Base-by-base conservation (phyloP, 495 filamentous ascomycete genomes). In the Sabuloglossum arenarium region DNA sequence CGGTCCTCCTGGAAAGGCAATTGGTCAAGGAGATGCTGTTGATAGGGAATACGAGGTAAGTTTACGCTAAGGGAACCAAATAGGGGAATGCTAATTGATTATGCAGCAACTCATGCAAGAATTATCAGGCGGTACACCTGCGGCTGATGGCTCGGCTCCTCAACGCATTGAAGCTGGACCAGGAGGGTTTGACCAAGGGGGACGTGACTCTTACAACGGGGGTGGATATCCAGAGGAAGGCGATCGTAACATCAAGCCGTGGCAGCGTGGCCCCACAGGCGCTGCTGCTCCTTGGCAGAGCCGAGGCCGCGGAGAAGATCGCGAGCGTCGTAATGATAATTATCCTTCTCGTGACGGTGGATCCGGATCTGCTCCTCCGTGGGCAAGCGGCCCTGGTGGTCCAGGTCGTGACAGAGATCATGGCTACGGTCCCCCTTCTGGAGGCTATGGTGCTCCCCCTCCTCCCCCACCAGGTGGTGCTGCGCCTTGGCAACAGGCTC, bases 21-120 rank as follows among this genome's bases (percentile, higher is more conserved):
- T 85, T 67, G 80, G 78, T 54, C 70, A 76, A 58, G 88, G 85
- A 56, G 86, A 94, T 77, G 85, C 84, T 65, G 83, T 89, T 58
- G 90, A 96, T 62, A 80, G 87, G 64, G 91, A 96, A 70, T 89
- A 94, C 66, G 87, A 96, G 78, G 86, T 89, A 77, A 67, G 81
- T 67, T 67, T 37, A 49, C n/a, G 30, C n/a, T 25, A 4, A 34
- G 19, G 16, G 39, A 23, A n/a, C 16, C 27, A 16, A 29, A 12
- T 30, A 57, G 21, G 50, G 10, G 21, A n/a, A 19, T 54, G 68
- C 68, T 75, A 65, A 77, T 65, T 56, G 56, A 34, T 19, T 42
- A 57, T 56, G 11, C 63, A 93, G 86, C 84, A 90, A 85, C 86
- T 98, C 66, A 93, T 98, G 87, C 81, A 90, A 79, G 91, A 96